Conservation (phyloP, 768 basidiomycete genomes). For the Lepiota subincarnata region DNA sequence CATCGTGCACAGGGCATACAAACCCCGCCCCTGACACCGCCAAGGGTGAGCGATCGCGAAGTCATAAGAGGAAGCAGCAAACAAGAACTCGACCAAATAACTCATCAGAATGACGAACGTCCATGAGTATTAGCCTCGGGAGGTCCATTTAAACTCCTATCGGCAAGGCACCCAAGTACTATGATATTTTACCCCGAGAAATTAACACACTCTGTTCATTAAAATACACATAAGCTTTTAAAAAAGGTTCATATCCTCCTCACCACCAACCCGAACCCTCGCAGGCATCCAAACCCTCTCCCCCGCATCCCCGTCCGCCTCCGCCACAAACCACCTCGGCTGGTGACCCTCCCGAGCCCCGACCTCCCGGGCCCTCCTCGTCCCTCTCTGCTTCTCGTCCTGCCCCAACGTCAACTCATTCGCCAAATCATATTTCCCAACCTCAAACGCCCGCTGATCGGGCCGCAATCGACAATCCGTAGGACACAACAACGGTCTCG, state of each 20-base stretch:
- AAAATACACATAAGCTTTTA: no score
- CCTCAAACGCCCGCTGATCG: slow-evolving; percentile 92
- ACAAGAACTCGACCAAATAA: no score
- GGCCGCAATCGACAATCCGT: slow-evolving; percentile 92
- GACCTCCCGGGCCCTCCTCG: slow-evolving; percentile 69
- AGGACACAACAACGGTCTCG: slow-evolving; percentile 72
- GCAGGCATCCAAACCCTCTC: slow-evolving; percentile 85
- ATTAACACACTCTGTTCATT: no score
- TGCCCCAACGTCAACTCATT: slow-evolving; percentile 76
- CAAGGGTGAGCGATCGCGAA: no score
- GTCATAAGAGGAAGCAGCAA: no score
- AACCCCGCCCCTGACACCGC: no score
- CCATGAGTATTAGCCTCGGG: no score
- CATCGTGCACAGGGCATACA: no score
- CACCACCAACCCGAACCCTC: slow-evolving; percentile 52
- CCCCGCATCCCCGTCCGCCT: slow-evolving; percentile 83
- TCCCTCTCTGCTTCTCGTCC: slow-evolving; percentile 79
- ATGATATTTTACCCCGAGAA: no score
- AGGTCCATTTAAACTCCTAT: no score
- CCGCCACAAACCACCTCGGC: slow-evolving; percentile 84
- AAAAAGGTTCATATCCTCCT: slow-evolving; percentile 31
- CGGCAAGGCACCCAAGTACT: no score
- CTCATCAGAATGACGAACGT: no score
- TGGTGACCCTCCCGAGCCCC: slow-evolving; percentile 67
- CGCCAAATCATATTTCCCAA: slow-evolving; percentile 79